Evolutionary conservation across 257 asterid genomes (phyloP), one percentile per base, ranked within the genome.

Genomic region (Solanum tarijense): DNA sequence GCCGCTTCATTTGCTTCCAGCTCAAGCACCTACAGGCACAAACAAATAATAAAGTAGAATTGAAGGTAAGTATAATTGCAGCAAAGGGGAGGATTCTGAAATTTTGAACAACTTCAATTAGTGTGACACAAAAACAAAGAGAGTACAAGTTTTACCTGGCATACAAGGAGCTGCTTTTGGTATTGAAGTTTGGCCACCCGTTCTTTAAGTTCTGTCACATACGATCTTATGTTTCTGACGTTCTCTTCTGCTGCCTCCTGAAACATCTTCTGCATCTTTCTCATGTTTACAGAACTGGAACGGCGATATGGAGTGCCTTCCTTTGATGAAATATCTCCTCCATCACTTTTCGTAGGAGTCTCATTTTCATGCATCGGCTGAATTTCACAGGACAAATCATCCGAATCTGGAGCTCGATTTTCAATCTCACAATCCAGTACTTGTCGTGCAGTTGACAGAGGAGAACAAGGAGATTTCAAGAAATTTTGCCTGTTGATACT

Each of bases 191-290:
- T 96, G 90, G 99, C 99, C 75, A 96, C 99, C 2, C 99, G 98
- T 92, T 95, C 99, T 90, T 96, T 96, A 73, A 96, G 98, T 88
- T 96, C 99, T 16, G 98, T 96, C 3, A 96, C 99, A 78, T 96
- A 96, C 13, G 99, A 88, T 92, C 94, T 95, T 89, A 96, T 96
- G 93, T 97, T 96, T 93, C 99, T 94, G 39, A 96, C 99, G 88
- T 96, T 96, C 92, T 96, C 99, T 92, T 96, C 99, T 83, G 99
- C 99, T 83, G 99, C 99, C 90, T 94, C 94, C 88, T 96, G 99
- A 85, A 96, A 96, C 99, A 96, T 96, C 90, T 93, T 95, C 90
- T 96, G 97, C 99, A 96, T 96, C 90, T 95, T 96, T 91, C 92
- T 95, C 98, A 96, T 95, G 90, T 96, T 96, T 66, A 96, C 99